Conservation (phyloP, 2,329 filamentous ascomycete genomes). For the Apiospora arundinis region DNA sequence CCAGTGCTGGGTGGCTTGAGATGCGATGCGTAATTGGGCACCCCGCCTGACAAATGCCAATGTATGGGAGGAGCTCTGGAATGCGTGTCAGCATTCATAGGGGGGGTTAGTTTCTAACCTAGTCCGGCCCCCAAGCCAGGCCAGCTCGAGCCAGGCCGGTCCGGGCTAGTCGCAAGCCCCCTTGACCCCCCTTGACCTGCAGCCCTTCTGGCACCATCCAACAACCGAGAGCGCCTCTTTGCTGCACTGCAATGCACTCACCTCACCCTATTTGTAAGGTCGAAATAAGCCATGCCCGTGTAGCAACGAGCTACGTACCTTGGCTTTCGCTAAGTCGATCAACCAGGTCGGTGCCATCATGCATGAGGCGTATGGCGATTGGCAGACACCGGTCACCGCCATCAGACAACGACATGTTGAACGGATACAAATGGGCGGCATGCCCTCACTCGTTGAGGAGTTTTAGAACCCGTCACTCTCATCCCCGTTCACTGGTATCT, state of each 20-base stretch:
- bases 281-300: not conserved
- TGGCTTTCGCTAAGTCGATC: not conserved
- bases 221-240: not conserved
- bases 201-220: not conserved
- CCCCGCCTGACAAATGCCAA: slow-evolving; percentile 7
- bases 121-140: too few species aligned
- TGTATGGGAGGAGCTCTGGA: not conserved
- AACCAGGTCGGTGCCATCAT: not conserved
- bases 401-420: not conserved
- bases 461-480: not conserved
- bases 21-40: not conserved
- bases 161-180: not conserved
- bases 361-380: not conserved
- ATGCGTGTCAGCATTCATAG: too few species aligned
- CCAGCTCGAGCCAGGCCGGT: too few species aligned
- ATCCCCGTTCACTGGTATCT: not conserved
- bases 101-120: too few species aligned
- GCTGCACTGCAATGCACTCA: slow-evolving; percentile 2
- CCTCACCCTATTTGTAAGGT: not conserved
- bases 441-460: not conserved
- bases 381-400: not conserved
- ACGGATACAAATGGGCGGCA: not conserved
- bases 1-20: not conserved
- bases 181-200: too few species aligned
- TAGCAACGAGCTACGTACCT: not conserved